phyloP scores from a whole-genome alignment of 1,284 basidiomycete genomes.

The Salmacisia buchloeana region DNA sequence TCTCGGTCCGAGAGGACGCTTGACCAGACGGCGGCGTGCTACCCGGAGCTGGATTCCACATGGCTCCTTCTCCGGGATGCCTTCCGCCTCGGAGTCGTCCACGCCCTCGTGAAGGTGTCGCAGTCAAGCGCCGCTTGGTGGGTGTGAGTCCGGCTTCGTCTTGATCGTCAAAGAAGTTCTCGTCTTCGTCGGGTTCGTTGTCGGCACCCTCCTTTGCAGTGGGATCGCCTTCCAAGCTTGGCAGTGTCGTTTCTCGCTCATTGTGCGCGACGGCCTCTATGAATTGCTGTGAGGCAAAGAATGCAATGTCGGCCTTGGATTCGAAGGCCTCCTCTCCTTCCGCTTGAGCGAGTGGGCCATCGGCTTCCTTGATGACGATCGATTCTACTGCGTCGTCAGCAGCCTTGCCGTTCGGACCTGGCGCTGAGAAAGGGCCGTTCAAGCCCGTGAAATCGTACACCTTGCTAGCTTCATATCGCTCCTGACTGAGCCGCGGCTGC shows the following conservation, averaged over 20 bases:
- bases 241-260: conserved; percentile 16
- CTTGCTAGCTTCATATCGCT: background rate
- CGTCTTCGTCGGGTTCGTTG: conserved; percentile 16
- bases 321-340: conserved; percentile 43
- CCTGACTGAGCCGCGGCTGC: background rate
- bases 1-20: background rate
- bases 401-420: background rate
- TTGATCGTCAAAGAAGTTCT: conserved; percentile 5
- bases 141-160: background rate
- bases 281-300: conserved; percentile 34
- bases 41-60: background rate
- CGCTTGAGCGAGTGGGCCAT: conserved; percentile 14
- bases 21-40: background rate
- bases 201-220: conserved; percentile 10
- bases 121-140: background rate
- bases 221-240: background rate
- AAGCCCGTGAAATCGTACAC: background rate
- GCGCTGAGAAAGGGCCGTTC: too few species aligned
- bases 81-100: background rate
- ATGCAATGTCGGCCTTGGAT: conserved; percentile 40
- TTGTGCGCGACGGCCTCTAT: conserved; percentile 26
- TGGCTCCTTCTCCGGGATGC: conserved; percentile 1
- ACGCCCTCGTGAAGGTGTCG: background rate
- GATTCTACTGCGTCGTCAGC: background rate
- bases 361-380: too few species aligned